Evolutionary conservation across 2,329 filamentous ascomycete species (phyloP).

Genomic region (Venturia carpophila): DNA sequence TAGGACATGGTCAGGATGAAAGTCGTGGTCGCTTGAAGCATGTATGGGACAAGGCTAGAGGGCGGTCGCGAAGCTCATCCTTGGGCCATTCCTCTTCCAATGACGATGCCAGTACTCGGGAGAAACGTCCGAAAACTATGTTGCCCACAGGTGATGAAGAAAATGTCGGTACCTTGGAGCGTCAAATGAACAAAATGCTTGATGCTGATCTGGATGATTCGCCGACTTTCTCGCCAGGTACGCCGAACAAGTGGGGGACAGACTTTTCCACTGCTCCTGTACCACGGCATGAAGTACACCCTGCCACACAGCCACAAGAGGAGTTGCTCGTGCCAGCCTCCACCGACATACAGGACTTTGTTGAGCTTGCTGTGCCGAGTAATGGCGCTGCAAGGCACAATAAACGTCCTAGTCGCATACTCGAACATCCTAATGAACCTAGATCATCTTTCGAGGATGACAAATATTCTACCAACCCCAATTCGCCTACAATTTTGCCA

Average conservation of each 20-base stretch:
- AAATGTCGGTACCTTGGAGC: conserved; percentile 40
- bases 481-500: conserved; percentile 30
- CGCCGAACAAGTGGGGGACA: conserved; percentile 34
- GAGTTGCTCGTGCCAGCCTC: neutral
- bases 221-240: conserved; percentile 36
- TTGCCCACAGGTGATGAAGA: conserved; percentile 25
- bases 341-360: neutral
- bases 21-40: conserved; percentile 27
- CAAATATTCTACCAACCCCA: conserved; percentile 33
- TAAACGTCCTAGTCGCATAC: conserved; percentile 23
- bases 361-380: neutral
- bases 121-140: conserved; percentile 36
- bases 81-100: conserved; percentile 31
- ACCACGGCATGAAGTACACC: neutral
- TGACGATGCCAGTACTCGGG: conserved; percentile 39
- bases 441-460: conserved; percentile 33
- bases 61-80: conserved; percentile 26
- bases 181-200: conserved; percentile 38
- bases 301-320: conserved; percentile 7
- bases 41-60: conserved; percentile 26
- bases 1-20: conserved; percentile 29
- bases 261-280: conserved; percentile 12
- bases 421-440: conserved; percentile 23
- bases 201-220: conserved; percentile 34
- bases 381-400: conserved; percentile 22